Percentiles rank a stretch among this genome's conserved stretches.
Conservation (phyloP, 2,329 filamentous ascomycete species). For the Xylariaceae sp. region DNA sequence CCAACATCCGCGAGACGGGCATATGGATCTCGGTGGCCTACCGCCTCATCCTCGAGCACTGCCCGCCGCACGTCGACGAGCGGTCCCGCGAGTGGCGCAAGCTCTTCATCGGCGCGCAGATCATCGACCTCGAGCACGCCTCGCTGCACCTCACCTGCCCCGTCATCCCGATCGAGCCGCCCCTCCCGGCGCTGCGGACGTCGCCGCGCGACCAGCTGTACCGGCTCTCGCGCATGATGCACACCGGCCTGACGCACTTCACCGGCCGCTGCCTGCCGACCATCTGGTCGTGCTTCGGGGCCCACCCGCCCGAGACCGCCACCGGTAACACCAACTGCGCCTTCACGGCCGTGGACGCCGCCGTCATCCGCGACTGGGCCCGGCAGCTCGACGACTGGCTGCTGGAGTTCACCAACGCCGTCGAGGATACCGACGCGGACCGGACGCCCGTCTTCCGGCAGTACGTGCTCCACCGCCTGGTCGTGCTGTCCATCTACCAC, state of each 20-base stretch:
- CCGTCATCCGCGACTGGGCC: slow-evolving; percentile 35
- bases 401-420: slow-evolving; percentile 27
- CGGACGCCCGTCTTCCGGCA: slow-evolving; percentile 30
- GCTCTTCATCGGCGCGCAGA: slow-evolving; percentile 31
- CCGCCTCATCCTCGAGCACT: slow-evolving; percentile 32
- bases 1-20: slow-evolving; percentile 33
- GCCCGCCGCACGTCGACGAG: slow-evolving; percentile 30
- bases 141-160: slow-evolving; percentile 34
- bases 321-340: slow-evolving; percentile 12
- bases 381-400: slow-evolving; percentile 34
- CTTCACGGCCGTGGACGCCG: slow-evolving; percentile 31
- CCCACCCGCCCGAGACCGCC: slow-evolving; percentile 10
- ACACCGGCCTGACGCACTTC: slow-evolving; percentile 34
- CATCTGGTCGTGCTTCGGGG: slow-evolving; percentile 34
- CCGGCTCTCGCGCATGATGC: slow-evolving; percentile 36
- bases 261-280: slow-evolving; percentile 33
- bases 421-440: slow-evolving; percentile 25
- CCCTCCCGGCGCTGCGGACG: slow-evolving; percentile 28
- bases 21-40: slow-evolving; percentile 37
- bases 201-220: slow-evolving; percentile 33
- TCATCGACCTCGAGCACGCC: slow-evolving; percentile 36
- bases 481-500: slow-evolving; percentile 36
- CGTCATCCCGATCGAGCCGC: slow-evolving; percentile 32
- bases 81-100: slow-evolving; percentile 32
- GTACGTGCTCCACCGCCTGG: slow-evolving; percentile 32